Evolutionary conservation across 805 yeast species (phyloP), one percentile per base, ranked within the genome.

Genomic region (Yamadazyma akitaensis): DNA sequence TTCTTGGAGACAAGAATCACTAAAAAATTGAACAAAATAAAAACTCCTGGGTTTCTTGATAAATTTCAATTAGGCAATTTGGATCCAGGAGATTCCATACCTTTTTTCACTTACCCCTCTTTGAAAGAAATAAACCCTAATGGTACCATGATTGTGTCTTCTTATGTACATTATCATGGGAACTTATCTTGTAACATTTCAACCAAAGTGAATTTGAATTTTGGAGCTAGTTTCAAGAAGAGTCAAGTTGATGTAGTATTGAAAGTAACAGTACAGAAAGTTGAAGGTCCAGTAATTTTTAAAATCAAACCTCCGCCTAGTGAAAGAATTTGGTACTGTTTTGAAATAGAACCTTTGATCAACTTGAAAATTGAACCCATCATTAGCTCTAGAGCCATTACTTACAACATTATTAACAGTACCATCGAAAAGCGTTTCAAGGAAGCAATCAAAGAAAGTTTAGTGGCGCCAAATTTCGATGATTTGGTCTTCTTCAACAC

Each of bases 391-490:
- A 76, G 95, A 46, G 87, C 88, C 53, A 68, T 94, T 54, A 81
- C 88, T 2, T 88, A 87, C 58, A 80, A 81, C 30, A 75, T 91
- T 62, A 78, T 94, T 36, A 90, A 96, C 1, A 85, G 85, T 53
- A 80, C 84, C 18, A 86, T 92, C 52, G 88, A 84, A 50, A 84
- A 81, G 60, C 82, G 84, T 54, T 80, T 92, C 51, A 80, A 83
- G 48, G 96, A 88, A 41, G 86, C 90, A 1, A 73, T 92, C 34
- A 80, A 76, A 50, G 94, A 88, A 30, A 79, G 94, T 7, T 65
- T 94, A 40, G 98, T 94, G 0, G 63, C 79, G 28, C 99, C 99
- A 2, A 82, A 75, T 57, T 85, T 89, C 90, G 98, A 92, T 63
- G 98, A 92, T 61, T 63, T 89, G 35, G 79, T 82, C 0, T 85